phyloP scores from a whole-genome alignment of 139 green algal genomes.

The Micromonas pusilla region DNA sequence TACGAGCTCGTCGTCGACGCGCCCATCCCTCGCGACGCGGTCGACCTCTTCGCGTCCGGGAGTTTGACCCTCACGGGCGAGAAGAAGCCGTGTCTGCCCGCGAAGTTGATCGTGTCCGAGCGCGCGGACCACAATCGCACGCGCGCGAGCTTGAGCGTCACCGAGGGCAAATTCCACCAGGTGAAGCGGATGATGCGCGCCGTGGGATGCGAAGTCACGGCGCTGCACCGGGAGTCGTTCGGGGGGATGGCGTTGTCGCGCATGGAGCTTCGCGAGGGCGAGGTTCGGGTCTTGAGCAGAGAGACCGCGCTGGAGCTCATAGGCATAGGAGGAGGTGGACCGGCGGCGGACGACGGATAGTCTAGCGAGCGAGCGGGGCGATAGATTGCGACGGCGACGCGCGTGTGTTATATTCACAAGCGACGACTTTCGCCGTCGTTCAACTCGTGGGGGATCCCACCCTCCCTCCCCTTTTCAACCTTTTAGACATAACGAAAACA shows the following conservation, averaged over 20 bases:
- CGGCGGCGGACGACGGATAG: too few relatives aligned
- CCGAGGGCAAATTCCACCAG: constrained; percentile 17
- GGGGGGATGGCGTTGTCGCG: background rate
- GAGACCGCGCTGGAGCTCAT: too few relatives aligned
- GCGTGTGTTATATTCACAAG: too few relatives aligned
- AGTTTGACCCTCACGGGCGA: constrained; percentile 4
- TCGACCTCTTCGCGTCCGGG: background rate
- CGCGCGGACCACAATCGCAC: too few relatives aligned
- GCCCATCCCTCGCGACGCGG: background rate
- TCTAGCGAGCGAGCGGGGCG: too few relatives aligned
- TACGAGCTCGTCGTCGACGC: background rate
- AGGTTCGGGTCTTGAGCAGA: background rate
- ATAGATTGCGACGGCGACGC: too few relatives aligned
- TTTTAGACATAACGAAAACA: too few relatives aligned
- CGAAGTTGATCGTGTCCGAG: background rate
- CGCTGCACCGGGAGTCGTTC: background rate
- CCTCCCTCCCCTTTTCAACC: too few relatives aligned
- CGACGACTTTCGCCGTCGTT: too few relatives aligned
- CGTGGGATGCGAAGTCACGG: background rate
- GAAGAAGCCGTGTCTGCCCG: constrained; percentile 9
- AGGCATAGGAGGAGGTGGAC: too few relatives aligned
- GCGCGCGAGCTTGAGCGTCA: background rate
- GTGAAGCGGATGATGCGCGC: constrained; percentile 17
- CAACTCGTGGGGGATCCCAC: too few relatives aligned
- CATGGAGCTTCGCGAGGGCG: background rate